Evolutionary conservation across 2,329 filamentous ascomycete genomes (phyloP).

Genomic region (Sporothrix inflata): DNA sequence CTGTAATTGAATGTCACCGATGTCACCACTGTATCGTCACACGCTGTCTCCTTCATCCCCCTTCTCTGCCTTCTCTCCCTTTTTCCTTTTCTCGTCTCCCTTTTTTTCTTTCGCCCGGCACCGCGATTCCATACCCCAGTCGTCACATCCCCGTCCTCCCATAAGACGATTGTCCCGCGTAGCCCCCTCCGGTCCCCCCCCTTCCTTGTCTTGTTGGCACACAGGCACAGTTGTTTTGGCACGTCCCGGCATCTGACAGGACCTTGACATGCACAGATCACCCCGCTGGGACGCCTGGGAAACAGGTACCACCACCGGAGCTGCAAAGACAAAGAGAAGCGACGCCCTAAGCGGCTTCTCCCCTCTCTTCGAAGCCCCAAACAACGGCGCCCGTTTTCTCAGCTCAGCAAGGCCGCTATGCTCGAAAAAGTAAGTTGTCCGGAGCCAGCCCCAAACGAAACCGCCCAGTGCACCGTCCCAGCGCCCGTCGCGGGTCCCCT

Average conservation of each 20-base stretch:
- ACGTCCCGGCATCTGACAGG: background rate
- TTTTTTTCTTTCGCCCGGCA: background rate
- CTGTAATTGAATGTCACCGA: background rate
- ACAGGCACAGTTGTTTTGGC: no score
- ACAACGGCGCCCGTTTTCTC: background rate
- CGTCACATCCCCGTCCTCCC: constrained; percentile 2
- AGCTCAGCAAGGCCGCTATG: constrained; percentile 1
- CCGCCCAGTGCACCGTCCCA: background rate
- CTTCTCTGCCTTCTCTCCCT: no score
- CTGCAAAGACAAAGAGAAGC: background rate
- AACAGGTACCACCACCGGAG: background rate
- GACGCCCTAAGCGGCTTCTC: background rate
- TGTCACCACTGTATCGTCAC: background rate
- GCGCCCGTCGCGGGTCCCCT: background rate
- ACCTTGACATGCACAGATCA: background rate
- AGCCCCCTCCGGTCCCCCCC: background rate
- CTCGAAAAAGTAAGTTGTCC: constrained; percentile 18
- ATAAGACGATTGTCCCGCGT: background rate
- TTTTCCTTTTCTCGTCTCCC: no score
- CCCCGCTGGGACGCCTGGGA: no score
- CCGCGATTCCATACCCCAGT: constrained; percentile 15
- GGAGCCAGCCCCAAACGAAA: background rate
- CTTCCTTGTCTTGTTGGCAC: background rate
- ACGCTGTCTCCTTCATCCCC: background rate
- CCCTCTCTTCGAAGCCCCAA: background rate